Evolutionary conservation across 306 rosid genomes (phyloP).

Genomic region (Fragaria vesca): DNA sequence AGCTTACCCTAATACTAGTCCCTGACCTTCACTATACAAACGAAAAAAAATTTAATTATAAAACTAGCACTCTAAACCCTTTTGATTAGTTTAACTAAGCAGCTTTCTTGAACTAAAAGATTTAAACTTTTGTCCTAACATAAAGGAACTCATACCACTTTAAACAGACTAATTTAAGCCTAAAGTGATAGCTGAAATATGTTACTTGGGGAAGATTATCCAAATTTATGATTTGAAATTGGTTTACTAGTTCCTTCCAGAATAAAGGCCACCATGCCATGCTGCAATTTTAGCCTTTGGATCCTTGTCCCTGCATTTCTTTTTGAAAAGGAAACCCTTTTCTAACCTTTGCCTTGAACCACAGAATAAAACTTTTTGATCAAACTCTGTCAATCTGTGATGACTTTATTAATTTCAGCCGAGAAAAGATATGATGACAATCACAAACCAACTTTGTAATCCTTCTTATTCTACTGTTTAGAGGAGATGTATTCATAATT

Average conservation of each 20-base stretch:
- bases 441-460: neutral
- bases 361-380: neutral
- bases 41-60: neutral
- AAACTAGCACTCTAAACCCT: neutral
- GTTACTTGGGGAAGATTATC: neutral
- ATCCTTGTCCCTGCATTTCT: neutral
- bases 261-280: conserved; percentile 9
- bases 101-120: conserved; percentile 9
- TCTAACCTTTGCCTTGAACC: neutral
- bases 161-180: conserved; percentile 3
- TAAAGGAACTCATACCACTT: conserved; percentile 1
- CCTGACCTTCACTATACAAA: neutral
- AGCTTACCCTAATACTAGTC: neutral
- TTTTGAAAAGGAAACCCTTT: neutral
- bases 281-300: conserved; percentile 16
- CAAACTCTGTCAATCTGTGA: neutral
- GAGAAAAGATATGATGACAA: neutral
- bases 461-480: conserved; percentile 1
- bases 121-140: conserved; percentile 6
- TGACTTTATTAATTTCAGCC: neutral
- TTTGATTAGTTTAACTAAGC: neutral
- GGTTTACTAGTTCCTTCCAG: conserved; percentile 1
- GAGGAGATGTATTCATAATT: neutral
- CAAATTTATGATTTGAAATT: neutral
- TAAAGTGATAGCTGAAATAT: conserved; percentile 18